Evolutionary conservation across 2,329 filamentous ascomycete genomes (phyloP), one percentile per base, ranked within the genome.

Genomic region (Bipolaris oryzae): DNA sequence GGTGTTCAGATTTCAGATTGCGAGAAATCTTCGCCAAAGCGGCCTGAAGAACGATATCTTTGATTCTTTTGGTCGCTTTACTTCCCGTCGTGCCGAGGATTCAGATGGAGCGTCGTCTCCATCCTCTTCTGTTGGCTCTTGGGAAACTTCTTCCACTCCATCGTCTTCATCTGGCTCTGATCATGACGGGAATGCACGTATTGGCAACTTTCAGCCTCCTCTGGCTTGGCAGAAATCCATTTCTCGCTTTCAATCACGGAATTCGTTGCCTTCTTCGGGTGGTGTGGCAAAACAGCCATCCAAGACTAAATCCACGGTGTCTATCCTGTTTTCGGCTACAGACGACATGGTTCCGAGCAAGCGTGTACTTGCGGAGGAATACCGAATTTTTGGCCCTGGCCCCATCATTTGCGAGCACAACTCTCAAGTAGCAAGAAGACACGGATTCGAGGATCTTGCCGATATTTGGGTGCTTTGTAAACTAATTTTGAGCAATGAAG

Each of bases 371-470:
- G 95, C 92, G 1, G 80, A 86, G 55, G 85, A 90, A 63, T 99
- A 98, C 75, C 84, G 84, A 21, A 89, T 97, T 13, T 93, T 95
- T 72, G 92, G 92, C 3, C 87, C 92, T 58, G 89, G 90, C 0
- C 85, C 87, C n/a, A 85, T 89, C 35, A 87, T 96, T 3, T 98
- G 94, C 75, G 82, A 85, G 42, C 89, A 96, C 68, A 99, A 99
- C 74, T 91, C 92, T 7, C 78, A 79, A 1, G 87, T 96, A 43
- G 93, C 94, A 7, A 83, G 87, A 63, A 87, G 86, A 60, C 83
- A 89, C 64, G 90, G 89, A 4, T 84, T 86, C 61, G 74, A 81
- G 13, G 91, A 96, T 61, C 77, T 96, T 28, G 88, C 89, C 23
- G 86, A 92, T 64, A 85, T 96, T 6, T 99, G 95, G 95, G 86